Conservation (phyloP, 768 basidiomycete genomes). For the Panellus pusillus region DNA sequence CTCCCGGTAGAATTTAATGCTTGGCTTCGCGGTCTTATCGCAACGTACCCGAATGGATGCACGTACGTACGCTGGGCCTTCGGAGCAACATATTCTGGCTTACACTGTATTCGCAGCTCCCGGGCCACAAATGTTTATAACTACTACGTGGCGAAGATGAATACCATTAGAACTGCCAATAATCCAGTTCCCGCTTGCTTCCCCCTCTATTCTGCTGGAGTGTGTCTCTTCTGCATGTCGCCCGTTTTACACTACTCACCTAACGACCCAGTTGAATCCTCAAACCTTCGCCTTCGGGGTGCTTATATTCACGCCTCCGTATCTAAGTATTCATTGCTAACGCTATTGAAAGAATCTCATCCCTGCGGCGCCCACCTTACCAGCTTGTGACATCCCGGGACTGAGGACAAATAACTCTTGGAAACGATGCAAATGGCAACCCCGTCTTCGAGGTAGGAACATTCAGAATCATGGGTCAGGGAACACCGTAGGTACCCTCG, state of each 20-base stretch:
- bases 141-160: background rate
- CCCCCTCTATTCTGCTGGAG: background rate
- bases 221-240: background rate
- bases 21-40: background rate
- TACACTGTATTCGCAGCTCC: background rate
- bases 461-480: background rate
- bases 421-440: background rate
- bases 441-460: background rate
- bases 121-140: conserved; percentile 1
- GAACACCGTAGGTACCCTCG: background rate
- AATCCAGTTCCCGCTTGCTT: conserved; percentile 1
- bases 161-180: background rate
- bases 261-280: background rate
- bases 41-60: conserved; percentile 3
- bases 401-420: background rate
- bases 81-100: too few species aligned
- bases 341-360: background rate
- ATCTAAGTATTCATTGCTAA: background rate
- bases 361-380: background rate
- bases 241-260: background rate
- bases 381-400: conserved; percentile 3
- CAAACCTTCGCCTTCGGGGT: background rate
- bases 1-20: conserved; percentile 1
- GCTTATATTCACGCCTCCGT: background rate
- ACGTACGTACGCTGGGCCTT: background rate